phyloP scores from a whole-genome alignment of 768 basidiomycete genomes.

The Strobilomyces echinocephalus region DNA sequence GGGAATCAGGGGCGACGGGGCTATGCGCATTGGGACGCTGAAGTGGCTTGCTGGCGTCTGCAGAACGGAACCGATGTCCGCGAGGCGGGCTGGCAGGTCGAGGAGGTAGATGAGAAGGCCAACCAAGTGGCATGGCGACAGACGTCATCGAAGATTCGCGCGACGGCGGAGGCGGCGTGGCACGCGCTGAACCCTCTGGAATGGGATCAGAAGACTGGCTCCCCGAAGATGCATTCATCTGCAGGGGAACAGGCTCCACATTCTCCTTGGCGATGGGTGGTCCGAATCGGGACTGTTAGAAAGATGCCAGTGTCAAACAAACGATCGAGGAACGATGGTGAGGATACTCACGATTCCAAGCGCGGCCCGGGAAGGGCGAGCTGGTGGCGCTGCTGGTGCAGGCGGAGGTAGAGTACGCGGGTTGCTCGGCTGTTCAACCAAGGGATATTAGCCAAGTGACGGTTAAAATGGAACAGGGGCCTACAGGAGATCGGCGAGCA shows the following conservation, averaged over 20 bases:
- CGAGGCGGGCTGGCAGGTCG: slow-evolving; percentile 19
- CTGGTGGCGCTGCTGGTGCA: slow-evolving; percentile 6
- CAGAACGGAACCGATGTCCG: slow-evolving; percentile 6
- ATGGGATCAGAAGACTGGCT: slow-evolving; percentile 10
- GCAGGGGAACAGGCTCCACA: slow-evolving; percentile 3
- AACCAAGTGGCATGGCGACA: neutral
- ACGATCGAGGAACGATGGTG: too few species aligned
- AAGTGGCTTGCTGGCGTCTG: slow-evolving; percentile 3
- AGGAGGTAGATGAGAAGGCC: slow-evolving; percentile 21
- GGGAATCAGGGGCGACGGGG: neutral
- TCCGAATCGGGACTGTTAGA: slow-evolving; percentile 29
- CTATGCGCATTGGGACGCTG: slow-evolving; percentile 1
- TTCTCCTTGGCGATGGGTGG: slow-evolving; percentile 26
- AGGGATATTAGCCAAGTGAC: neutral
- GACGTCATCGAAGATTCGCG: slow-evolving; percentile 27
- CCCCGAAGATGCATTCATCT: slow-evolving; percentile 15
- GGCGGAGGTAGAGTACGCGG: slow-evolving; percentile 2
- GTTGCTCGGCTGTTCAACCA: slow-evolving; percentile 6
- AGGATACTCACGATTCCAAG: slow-evolving; percentile 14
- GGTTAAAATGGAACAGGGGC: neutral
- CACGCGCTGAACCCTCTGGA: slow-evolving; percentile 18
- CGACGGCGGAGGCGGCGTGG: slow-evolving; percentile 27
- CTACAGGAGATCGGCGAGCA: slow-evolving; percentile 18
- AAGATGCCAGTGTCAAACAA: neutral
- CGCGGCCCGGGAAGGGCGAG: slow-evolving; percentile 16